Evolutionary conservation across 2,329 filamentous ascomycete species (phyloP), one percentile per base, ranked within the genome.

Genomic region (Fusarium sp.): DNA sequence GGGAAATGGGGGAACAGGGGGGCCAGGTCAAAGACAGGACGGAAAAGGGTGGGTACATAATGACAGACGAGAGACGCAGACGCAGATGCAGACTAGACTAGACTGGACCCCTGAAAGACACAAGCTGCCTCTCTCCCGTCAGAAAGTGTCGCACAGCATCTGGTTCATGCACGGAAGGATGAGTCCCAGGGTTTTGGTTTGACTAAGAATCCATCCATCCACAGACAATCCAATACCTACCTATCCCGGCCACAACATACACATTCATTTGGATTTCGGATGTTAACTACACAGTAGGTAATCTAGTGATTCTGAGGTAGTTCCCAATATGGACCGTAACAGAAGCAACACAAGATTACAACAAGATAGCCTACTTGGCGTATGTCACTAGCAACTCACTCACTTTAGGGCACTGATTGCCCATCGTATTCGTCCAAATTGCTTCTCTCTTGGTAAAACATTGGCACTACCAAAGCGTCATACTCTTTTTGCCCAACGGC

Each of bases 1-100:
- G 46, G 41, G 52, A 69, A 68, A 58, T 66, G 56, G 39, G 42
- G 52, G 48, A 66, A 41, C 26, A 44, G 33, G 46, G 31, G 33
- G 13, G 31, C 46, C 46, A 47, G 20, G 41, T 39, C 5, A 24
- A 43, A 57, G 58, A 47, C 57, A 28, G 39, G 57, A 39, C 21
- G 56, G 33, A 41, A 54, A 59, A 23, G 59, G 35, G 41, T 43
- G 47, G 55, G 38, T 42, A n/a, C n/a, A n/a, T n/a, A 41, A 47
- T 41, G 60, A 50, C 50, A 69, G 50, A 66, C 66, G 66, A 69
- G 67, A 56, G 62, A 56, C 62, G 57, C 67, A 69, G 66, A 46
- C 57, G n/a, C 24, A 63, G 57, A 33, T 31, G 39, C 13, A 38
- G 20, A 55, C 42, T 37, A 28, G 64, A 10, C 39, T 65, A 28